Evolutionary conservation across 2,329 filamentous ascomycete genomes (phyloP), one percentile per base, ranked within the genome.

Genomic region (Decorospora gaudefroyi): DNA sequence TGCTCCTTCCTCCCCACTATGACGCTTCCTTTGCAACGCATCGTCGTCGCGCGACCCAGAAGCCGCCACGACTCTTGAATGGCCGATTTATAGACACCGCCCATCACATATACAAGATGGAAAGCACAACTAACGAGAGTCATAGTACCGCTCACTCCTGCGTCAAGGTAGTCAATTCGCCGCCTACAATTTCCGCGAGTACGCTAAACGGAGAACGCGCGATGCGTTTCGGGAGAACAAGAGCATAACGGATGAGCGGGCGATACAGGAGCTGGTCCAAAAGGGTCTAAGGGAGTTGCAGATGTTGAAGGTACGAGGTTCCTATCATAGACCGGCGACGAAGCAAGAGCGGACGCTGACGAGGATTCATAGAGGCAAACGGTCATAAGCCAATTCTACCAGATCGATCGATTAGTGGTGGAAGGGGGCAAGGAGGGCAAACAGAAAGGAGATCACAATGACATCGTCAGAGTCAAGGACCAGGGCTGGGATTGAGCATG

Each of bases 121-220:
- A n/a, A n/a, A n/a, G n/a, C n/a, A n/a, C 4, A 19, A 22, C 37
- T 57, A 29, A 61, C 30, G 11, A 26, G 12, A 2, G 3, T 11
- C 23, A 37, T 53, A 96, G 91, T 97, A 96, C 74, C 91, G 93
- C 57, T 92, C 92, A 65, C 78, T 99, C 62, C 78, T 97, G 64
- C 87, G 91, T 61, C 87, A 93, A 71, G 85, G 90, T 51, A 79
- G 81, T 51, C 88, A 96, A 67, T 97, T 99, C 72, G 83, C 90
- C 51, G 84, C 87, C 59, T 99, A 97, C 78, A 99, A 97, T 76
- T 99, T 96, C 80, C 84, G 93, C 74, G 92, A 96, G 72, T 99
- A 99, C 73, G 91, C 93, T 40, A 87, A 85, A 73, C 86, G 93
- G 67, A 83, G 92, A 72, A 96, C 93, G 69, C 82, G 82, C 69